Conservation (phyloP, 2,329 filamentous ascomycete genomes). For the Claviceps spartinae region DNA sequence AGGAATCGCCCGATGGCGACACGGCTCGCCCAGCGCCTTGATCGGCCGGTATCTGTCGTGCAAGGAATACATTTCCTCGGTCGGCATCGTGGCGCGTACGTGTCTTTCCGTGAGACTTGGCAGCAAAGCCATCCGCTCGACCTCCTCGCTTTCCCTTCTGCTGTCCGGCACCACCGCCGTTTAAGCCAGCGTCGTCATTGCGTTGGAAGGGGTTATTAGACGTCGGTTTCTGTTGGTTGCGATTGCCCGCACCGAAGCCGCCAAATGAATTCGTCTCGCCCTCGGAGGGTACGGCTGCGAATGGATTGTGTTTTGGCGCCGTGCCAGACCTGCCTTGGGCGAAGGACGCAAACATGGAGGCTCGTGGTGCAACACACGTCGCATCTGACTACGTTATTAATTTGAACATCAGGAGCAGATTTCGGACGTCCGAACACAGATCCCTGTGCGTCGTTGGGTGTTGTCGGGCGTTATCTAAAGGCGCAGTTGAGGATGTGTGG, state of each 20-base stretch:
- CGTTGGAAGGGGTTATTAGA: conserved; percentile 16
- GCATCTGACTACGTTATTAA: conserved; percentile 22
- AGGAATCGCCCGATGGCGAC: conserved; percentile 13
- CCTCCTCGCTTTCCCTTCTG: conserved; percentile 10
- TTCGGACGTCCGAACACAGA: neutral
- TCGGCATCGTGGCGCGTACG: neutral
- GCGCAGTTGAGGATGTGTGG: neutral
- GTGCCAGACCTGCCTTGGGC: conserved; percentile 21
- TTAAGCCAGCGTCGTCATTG: conserved; percentile 14
- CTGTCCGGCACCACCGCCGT: conserved; percentile 12
- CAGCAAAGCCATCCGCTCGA: conserved; percentile 12
- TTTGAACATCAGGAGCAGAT: conserved; percentile 19
- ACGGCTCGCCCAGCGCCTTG: conserved; percentile 11
- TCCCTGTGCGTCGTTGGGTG: neutral
- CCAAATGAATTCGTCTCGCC: conserved; percentile 15
- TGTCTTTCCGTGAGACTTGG: conserved; percentile 5
- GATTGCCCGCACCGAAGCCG: conserved; percentile 16
- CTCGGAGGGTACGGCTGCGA: conserved; percentile 12
- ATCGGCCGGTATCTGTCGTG: conserved; percentile 1
- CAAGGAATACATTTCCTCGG: conserved; percentile 4
- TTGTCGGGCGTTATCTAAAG: neutral
- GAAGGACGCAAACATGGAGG: conserved; percentile 25
- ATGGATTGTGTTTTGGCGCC: conserved; percentile 23
- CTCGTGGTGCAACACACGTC: conserved; percentile 27
- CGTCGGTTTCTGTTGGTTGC: conserved; percentile 15